Evolutionary conservation across 2,329 filamentous ascomycete genomes (phyloP).

Genomic region (Penicillium sp.): DNA sequence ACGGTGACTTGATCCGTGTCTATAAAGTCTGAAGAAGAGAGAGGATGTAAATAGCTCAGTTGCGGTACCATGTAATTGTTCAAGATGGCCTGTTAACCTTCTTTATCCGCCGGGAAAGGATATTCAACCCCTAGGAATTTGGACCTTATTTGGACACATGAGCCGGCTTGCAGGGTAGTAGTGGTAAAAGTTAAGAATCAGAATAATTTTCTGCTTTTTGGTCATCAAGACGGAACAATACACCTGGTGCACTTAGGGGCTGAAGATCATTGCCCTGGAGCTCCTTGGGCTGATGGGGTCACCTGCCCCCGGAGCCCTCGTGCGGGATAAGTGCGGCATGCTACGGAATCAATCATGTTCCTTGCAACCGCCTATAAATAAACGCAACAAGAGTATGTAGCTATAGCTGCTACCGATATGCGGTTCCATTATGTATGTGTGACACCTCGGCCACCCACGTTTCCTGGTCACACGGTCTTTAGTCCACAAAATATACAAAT

Average conservation of each 20-base stretch:
- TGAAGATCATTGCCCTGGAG: not conserved
- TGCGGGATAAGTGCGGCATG: not conserved
- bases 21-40: not conserved
- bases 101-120: conserved; percentile 4
- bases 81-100: not conserved
- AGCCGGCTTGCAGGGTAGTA: too few species aligned
- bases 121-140: conserved; percentile 4
- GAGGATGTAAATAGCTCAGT: too few species aligned
- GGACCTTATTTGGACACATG: not conserved
- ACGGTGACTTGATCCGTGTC: not conserved
- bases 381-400: not conserved
- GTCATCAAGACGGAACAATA: not conserved
- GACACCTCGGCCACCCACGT: not conserved
- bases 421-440: too few species aligned
- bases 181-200: not conserved
- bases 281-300: conserved; percentile 1
- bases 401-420: not conserved
- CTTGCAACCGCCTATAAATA: not conserved
- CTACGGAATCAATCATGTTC: not conserved
- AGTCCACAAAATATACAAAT: too few species aligned
- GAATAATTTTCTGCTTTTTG: too few species aligned
- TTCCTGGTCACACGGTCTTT: not conserved
- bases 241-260: not conserved
- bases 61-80: not conserved
- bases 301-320: conserved; percentile 1